Conservation (phyloP, 169 alveolate species). For the Eimeria necatrix region DNA sequence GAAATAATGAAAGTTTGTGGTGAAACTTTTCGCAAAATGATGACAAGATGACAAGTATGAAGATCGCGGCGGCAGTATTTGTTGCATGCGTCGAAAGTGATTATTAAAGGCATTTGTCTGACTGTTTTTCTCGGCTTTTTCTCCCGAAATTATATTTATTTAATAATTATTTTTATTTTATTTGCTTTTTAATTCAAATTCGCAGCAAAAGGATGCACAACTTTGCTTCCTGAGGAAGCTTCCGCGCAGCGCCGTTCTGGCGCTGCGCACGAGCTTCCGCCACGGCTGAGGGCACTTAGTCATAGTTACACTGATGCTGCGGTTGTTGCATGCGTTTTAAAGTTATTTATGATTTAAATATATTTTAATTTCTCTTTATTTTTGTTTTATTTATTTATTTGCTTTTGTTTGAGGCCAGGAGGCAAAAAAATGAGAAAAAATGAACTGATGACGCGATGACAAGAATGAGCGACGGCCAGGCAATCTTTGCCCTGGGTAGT, state of each 20-base stretch:
- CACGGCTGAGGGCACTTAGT: conserved; percentile 27
- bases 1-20: too few relatives aligned
- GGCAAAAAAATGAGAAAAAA: too few relatives aligned
- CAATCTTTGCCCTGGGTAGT: conserved; percentile 9
- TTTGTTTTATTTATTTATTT: background rate
- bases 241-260: conserved; percentile 14
- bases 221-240: conserved; percentile 6
- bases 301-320: conserved; percentile 68
- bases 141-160: background rate
- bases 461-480: conserved; percentile 19
- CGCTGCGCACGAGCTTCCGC: background rate
- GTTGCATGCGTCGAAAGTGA: conserved; percentile 11
- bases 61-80: conserved; percentile 38
- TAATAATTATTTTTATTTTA: background rate
- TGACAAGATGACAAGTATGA: conserved; percentile 61
- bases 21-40: background rate
- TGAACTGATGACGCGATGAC: conserved; percentile 43
- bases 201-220: conserved; percentile 6
- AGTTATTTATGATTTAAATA: too few relatives aligned
- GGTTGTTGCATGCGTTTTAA: background rate
- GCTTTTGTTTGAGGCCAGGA: background rate
- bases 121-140: background rate
- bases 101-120: conserved; percentile 45
- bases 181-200: background rate
- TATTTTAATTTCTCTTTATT: background rate